Evolutionary conservation across 805 yeast species (phyloP).

Genomic region (Lachancea kluyveri): DNA sequence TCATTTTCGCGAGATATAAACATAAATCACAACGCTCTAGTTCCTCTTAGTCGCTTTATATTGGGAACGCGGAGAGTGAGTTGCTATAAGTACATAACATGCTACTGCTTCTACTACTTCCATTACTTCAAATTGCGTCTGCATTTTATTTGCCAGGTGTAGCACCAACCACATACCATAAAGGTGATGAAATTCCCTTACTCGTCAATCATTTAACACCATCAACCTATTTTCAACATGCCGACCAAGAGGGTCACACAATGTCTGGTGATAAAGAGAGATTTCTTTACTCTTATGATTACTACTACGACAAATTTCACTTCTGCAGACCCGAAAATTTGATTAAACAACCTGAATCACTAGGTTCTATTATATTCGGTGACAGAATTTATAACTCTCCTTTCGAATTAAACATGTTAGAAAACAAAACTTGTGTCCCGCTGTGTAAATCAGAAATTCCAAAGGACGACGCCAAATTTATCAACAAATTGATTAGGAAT

Average conservation of each 20-base stretch:
- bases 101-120: no score
- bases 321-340: conserved; percentile 64
- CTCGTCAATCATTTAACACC: conserved; percentile 91
- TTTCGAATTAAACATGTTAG: conserved; percentile 70
- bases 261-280: conserved; percentile 40
- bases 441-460: conserved; percentile 60
- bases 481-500: conserved; percentile 70
- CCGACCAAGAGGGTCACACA: conserved; percentile 33
- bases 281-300: conserved; percentile 68
- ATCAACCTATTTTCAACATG: conserved; percentile 41
- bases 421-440: conserved; percentile 59
- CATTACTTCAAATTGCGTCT: conserved; percentile 3
- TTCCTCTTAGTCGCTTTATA: no score
- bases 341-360: conserved; percentile 72
- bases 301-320: conserved; percentile 77
- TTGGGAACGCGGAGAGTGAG: no score
- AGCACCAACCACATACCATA: conserved; percentile 83
- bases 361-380: conserved; percentile 92
- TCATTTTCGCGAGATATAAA: no score
- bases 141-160: conserved; percentile 88
- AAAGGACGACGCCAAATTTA: conserved; percentile 63
- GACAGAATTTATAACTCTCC: conserved; percentile 95
- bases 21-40: no score
- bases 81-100: no score
- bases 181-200: conserved; percentile 67